Base-by-base conservation (phyloP, 2,329 filamentous ascomycete genomes). In the Fusarium temperatum region DNA sequence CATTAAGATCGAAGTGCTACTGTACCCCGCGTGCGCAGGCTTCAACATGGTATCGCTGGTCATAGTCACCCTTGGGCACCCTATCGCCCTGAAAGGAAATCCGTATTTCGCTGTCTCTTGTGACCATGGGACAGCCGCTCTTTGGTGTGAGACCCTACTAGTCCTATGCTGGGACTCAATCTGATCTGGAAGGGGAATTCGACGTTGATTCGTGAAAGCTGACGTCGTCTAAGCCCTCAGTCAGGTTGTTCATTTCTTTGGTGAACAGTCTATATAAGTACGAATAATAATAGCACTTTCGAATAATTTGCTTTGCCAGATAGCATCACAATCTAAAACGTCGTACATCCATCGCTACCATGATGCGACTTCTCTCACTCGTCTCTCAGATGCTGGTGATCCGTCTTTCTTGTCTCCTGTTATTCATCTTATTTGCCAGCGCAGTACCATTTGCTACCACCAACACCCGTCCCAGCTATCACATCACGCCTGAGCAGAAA, bases 141-240 rank as follows among this genome's bases (percentile, higher is more conserved):
- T 22, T 30, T 30, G 26, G 14, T 8, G 26, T n/a, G 6, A 17
- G 13, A 22, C 9, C 14, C 14, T 6, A 11, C 20, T 12, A 12
- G 20, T 8, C 20, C 20, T 30, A 17, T 30, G 20, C 4, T 30
- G 20, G 20, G 45, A 22, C 9, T 48, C 6, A 12, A 12, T 30
- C 0, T 30, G 9, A n/a, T 30, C 4, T 30, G 6, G 26, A 8
- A 7, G 47, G 28, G 5, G 2, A 9, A 18, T n/a, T 3, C n/a
- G n/a, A n/a, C n/a, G n/a, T n/a, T n/a, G n/a, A 15, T n/a, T n/a
- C 5, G 14, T 50, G 10, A 13, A n/a, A 8, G 22, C 10, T 30
- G 28, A 9, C 14, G 14, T 9, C 10, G 7, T 12, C 0, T 13
- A 15, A 15, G 14, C 10, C 10, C 5, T 13, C 26, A 12, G 10